Base-by-base conservation (phyloP, 352 stramenopile species). In the Phytophthora cryptogea region DNA sequence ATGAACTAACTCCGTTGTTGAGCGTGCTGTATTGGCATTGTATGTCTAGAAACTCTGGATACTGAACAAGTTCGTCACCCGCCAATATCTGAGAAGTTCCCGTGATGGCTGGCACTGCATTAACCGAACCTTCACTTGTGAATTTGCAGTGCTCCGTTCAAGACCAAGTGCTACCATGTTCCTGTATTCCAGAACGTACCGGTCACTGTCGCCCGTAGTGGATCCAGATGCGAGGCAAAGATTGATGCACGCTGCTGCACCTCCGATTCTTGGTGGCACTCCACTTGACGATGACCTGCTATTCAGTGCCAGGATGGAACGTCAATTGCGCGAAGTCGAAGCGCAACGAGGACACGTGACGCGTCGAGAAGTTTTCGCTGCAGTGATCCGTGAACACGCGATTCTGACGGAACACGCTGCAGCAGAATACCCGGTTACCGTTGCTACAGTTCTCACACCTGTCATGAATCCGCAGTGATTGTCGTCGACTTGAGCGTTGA, bases 331-430 rank as follows among this genome's bases (percentile, higher is more conserved):
- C 8, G 50, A 58, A 49, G 37, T 46, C 26, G 37, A 58, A 58
- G 50, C 50, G 23, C 50, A 58, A 26, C 50, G 50, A 1, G 37
- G 50, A 30, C 30, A 14, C 1, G 37, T 58, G 28, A 58, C 37
- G 30, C 50, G 37, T 23, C 36, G 32, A 58, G 49, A 66, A 61
- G 49, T 66, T 1, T 42, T 61, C 5, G 58, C 50, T n/a, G 58
- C 58, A 5, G 14, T n/a, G 4, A 30, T 60, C 39, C 58, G 58
- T 8, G 58, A 60, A 33, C 32, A 60, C 11, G 58, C 42, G 8
- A 54, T 60, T 9, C 26, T 54, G 58, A 16, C 27, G 17, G 49
- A 66, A 14, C 58, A 66, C 30, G 59, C 36, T 11, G 51, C 30
- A 20, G 44, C 51, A 0, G 43, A 54, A 16, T 62, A 61, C 20